phyloP scores from a whole-genome alignment of 805 yeast genomes.

The Candida corydali region DNA sequence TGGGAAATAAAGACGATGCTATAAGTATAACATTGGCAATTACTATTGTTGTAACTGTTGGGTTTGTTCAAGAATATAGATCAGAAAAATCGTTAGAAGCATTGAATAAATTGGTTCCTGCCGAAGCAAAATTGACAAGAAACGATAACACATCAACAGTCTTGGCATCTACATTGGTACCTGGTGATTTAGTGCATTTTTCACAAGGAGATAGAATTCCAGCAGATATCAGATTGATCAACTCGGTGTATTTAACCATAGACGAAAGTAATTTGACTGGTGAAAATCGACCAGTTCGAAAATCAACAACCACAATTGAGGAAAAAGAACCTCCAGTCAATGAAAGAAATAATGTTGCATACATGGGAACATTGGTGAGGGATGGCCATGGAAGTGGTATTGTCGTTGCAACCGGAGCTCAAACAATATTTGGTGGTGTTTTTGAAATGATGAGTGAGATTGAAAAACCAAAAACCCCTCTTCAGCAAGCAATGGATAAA shows the following conservation, averaged over 20 bases:
- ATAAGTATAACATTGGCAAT: conserved; percentile 91
- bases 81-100: conserved; percentile 95
- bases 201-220: conserved; percentile 94
- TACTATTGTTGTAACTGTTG: conserved; percentile 90
- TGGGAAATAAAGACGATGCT: conserved; percentile 98
- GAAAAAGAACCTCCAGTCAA: conserved; percentile 46
- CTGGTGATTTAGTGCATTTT: conserved; percentile 92
- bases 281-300: conserved; percentile 84
- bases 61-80: conserved; percentile 95
- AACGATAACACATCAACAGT: conserved; percentile 75
- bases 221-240: conserved; percentile 83
- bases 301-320: conserved; percentile 45
- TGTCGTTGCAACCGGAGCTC: conserved; percentile 84
- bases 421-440: conserved; percentile 92
- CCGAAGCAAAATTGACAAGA: conserved; percentile 90
- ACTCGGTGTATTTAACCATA: conserved; percentile 73
- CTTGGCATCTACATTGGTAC: conserved; percentile 83
- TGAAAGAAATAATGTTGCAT: conserved; percentile 76
- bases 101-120: conserved; percentile 88
- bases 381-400: conserved; percentile 95
- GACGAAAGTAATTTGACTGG: conserved; percentile 97
- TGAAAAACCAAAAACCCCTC: conserved; percentile 96
- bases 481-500: conserved; percentile 93
- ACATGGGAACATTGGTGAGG: conserved; percentile 95
- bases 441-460: conserved; percentile 93